These are phyloP conservation scores for barrel medic (Medicago truncatula) DNA, from an alignment of 306 rosid genomes.

Conservation along the genomic window MtrunA17r5.0-ANR NC_053042.1:46204501-46205000, in stretches of 20 bases:
- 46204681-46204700: constrained; percentile 31
- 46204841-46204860: constrained; percentile 80
- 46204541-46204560: constrained; percentile 82
- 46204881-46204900: constrained; percentile 98
- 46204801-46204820: constrained; percentile 90
- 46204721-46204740: constrained; percentile 21
- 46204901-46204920: constrained; percentile 98
- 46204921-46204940: constrained; percentile 98
- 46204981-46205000: constrained; percentile 94
- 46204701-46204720: constrained; percentile 26
- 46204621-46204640: constrained; percentile 99
- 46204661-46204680: constrained; percentile 38
- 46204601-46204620: constrained; percentile 95
- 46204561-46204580: constrained; percentile 85
- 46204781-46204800: constrained; percentile 76
- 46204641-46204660: constrained; percentile 96
- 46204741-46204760: constrained; percentile 31
- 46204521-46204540: constrained; percentile 81
- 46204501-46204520: constrained; percentile 74
- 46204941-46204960: constrained; percentile 93
- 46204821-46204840: constrained; percentile 91
- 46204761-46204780: constrained; percentile 65
- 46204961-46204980: constrained; percentile 99
- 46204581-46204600: constrained; percentile 99
- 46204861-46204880: constrained; percentile 94